Percentiles rank a stretch among this genome's conserved stretches.
Evolutionary conservation across 495 filamentous ascomycete genomes (phyloP).

Genomic region (Penicillium lagena): DNA sequence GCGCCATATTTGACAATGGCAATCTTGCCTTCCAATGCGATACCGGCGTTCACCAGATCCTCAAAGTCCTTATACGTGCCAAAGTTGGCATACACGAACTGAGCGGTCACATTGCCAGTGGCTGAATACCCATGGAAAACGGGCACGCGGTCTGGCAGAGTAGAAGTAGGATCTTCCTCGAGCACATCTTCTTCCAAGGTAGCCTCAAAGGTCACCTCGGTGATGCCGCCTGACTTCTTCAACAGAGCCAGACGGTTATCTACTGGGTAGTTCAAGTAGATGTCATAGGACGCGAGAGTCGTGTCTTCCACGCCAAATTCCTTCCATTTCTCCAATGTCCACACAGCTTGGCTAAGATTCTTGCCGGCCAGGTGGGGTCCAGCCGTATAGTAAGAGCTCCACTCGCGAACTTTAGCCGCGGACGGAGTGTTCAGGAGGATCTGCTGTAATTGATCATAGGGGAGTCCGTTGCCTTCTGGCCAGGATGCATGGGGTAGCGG

Average conservation of each 20-base stretch:
- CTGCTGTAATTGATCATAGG: constrained; percentile 61
- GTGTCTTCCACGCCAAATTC: constrained; percentile 72
- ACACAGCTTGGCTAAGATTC: constrained; percentile 79
- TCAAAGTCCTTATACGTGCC: constrained; percentile 81
- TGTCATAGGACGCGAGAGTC: constrained; percentile 73
- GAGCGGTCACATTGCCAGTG: constrained; percentile 81
- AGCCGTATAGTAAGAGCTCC: constrained; percentile 85
- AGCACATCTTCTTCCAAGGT: constrained; percentile 78
- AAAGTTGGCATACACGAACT: constrained; percentile 82
- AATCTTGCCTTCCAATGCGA: constrained; percentile 77
- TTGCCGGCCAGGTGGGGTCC: constrained; percentile 85
- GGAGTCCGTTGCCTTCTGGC: constrained; percentile 45
- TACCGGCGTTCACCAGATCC: constrained; percentile 68
- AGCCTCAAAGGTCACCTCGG: constrained; percentile 67
- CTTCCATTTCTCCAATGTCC: constrained; percentile 81
- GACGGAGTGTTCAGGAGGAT: constrained; percentile 69
- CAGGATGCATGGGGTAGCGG: constrained; percentile 31
- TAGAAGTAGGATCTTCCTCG: constrained; percentile 74
- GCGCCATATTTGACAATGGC: constrained; percentile 80
- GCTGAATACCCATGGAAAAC: constrained; percentile 96
- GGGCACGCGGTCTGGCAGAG: constrained; percentile 67
- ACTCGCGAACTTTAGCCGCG: constrained; percentile 62
- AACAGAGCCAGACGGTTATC: constrained; percentile 74
- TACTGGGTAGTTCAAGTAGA: constrained; percentile 85
- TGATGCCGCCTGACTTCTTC: constrained; percentile 38